Evolutionary conservation across 192 early-diverging fungal genomes (phyloP), one percentile per base, ranked within the genome.

Genomic region (Dimargaris verticillata): DNA sequence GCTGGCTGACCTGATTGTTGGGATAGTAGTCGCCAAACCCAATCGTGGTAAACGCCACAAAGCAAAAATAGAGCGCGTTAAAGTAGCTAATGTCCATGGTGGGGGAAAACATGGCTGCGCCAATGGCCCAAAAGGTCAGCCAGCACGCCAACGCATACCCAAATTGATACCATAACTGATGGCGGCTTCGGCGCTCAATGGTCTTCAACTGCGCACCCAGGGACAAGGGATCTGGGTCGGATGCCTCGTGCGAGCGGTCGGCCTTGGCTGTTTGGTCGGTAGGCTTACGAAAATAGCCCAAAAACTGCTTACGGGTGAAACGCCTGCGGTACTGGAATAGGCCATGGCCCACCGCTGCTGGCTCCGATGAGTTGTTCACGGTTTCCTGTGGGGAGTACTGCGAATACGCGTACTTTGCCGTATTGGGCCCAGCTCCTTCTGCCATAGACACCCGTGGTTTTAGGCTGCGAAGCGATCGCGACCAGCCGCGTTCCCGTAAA

Each of bases 1-100:
- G 61, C 45, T 66, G 64, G 20, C 69, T 69, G n/a, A 67, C 64
- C 38, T 69, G 68, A 15, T 69, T 64, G 10, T 58, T 44, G 5
- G 72, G 71, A 18, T 68, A 66, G 25, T 67, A 33, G 51, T 76
- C 71, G 22, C 74, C 74, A 33, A 73, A 76, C 14, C 74, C 74
- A 26, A 76, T 76, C 51, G 74, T 76, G 28, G 74, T 76, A 42
- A 68, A 76, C 9, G 74, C 67, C 17, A 76, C 69, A 50, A 72
- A 76, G 60, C 74, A 73, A 64, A 73, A 76, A 33, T 67, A 76
- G 64, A 76, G 43, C 7, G 72, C 69, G 22, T 73, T 67, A 67
- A 71, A 76, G 61, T 71, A 76, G 46, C 41, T 47, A 3, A 43
- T 44, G 12, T 65, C 64, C 55, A 73, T 67, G 24, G 60, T 61